Evolutionary conservation across 2,329 filamentous ascomycete species (phyloP), one percentile per base, ranked within the genome.

Genomic region (Botrytis tulipae): DNA sequence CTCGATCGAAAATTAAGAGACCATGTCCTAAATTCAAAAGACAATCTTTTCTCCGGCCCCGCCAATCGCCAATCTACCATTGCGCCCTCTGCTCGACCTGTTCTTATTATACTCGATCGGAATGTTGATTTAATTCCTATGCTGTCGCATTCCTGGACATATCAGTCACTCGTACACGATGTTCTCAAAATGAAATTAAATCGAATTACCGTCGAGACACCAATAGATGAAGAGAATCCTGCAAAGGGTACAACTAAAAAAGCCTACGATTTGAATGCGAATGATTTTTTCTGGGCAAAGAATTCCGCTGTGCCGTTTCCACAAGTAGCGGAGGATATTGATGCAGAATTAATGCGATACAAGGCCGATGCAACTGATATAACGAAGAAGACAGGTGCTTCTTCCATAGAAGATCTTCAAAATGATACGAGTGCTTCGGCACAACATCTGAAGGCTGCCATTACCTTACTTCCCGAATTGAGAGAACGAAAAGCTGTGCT

Each of bases 101-200:
- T 98, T 0, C 89, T 99, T 63, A 90, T 99, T 77, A 92, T 99
- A 70, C 91, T 98, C 66, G 96, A 99, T 83, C 91, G 96, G 78
- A 98, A 98, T 80, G 91, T 99, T 62, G 96, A 99, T 82, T 84
- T 99, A 71, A 94, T 97, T 76, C 95, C 96, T 3, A 98, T 99
- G 96, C 88, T 99, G n/a, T 98, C 95, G 22, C 96, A 99, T 83
- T 98, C 95, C 1, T 95, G 92, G 92, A 94, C 88, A 14, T 90
- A 97, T 79, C 94, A 97, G 82, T 96, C 93, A 12, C 85, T 97
- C 18, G 93, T 97, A 25, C 92, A 90, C 77, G 89, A 94, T 82
- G 91, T 94, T 7, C 85, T 93, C 61, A 88, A 90, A 70, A 93
- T 94, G 90, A 90, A 92, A 80, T 87, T 98, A 57, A 99, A 98